Conservation (phyloP, 805 yeast species). For the Metschnikowia bowlesiae region DNA sequence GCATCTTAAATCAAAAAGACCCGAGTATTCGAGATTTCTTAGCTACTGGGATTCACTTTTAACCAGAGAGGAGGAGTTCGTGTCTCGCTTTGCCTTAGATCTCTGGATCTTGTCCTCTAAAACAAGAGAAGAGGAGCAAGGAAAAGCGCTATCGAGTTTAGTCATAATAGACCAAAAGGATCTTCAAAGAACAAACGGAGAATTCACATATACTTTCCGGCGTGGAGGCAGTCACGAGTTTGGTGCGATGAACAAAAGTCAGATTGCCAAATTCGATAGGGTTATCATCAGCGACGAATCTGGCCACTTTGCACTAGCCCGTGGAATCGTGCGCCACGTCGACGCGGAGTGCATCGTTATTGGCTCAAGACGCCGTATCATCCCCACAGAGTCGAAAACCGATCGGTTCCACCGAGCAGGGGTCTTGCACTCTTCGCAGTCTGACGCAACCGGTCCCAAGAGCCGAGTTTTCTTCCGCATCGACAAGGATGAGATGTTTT, state of each 20-base stretch:
- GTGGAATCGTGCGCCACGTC: conserved; percentile 51
- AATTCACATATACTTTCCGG: conserved; percentile 46
- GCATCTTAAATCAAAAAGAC: conserved; percentile 40
- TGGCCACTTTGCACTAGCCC: conserved; percentile 72
- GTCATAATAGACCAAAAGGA: conserved; percentile 30
- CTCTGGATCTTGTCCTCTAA: conserved; percentile 61
- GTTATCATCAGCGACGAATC: conserved; percentile 73
- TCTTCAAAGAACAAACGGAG: conserved; percentile 16
- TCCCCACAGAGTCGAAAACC: conserved; percentile 36
- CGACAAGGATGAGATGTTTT: conserved; percentile 75
- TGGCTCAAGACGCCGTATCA: conserved; percentile 51
- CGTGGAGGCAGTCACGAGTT: conserved; percentile 23
- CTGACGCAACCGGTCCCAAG: neutral
- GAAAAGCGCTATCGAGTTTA: conserved; percentile 54
- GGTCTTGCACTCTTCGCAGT: conserved; percentile 13
- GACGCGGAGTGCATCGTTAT: conserved; percentile 43
- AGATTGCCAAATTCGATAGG: conserved; percentile 54
- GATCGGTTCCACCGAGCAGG: conserved; percentile 35
- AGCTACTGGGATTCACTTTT: conserved; percentile 70
- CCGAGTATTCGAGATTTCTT: conserved; percentile 50
- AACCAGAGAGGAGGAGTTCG: conserved; percentile 66
- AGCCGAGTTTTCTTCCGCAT: conserved; percentile 46
- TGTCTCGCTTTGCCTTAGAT: conserved; percentile 50
- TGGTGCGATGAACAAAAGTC: conserved; percentile 34
- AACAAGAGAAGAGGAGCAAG: conserved; percentile 58